phyloP scores from a whole-genome alignment of 202 grass and related monocot species.

The Brachypodium distachyon region DNA sequence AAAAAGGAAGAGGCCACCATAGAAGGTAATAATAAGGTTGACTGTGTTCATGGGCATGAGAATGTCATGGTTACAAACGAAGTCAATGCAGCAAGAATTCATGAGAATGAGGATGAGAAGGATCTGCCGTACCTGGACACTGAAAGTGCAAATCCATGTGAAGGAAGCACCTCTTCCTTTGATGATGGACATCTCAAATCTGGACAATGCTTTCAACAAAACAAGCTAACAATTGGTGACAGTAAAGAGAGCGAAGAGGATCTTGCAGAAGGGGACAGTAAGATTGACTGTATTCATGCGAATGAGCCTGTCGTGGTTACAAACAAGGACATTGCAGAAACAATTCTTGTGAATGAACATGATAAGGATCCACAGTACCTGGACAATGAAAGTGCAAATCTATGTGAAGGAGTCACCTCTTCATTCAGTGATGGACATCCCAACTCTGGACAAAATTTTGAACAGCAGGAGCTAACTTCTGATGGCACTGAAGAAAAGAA shows the following conservation, averaged over 20 bases:
- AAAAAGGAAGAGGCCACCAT: constrained; percentile 26
- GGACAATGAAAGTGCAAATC: constrained; percentile 12
- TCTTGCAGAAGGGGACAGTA: not conserved
- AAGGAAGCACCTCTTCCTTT: constrained; percentile 46
- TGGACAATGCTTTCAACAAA: constrained; percentile 35
- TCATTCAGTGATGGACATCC: constrained; percentile 25
- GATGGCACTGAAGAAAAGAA: constrained; percentile 28
- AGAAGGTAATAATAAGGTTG: not conserved
- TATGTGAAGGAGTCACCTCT: constrained; percentile 41
- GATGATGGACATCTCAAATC: constrained; percentile 36
- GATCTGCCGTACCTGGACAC: not conserved
- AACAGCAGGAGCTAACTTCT: constrained; percentile 11
- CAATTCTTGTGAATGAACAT: not conserved
- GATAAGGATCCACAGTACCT: not conserved
- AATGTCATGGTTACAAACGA: not conserved
- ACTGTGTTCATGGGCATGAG: not conserved
- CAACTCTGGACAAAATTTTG: constrained; percentile 41
- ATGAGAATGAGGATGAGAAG: constrained; percentile 5
- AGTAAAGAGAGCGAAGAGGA: constrained; percentile 28
- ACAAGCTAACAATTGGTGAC: not conserved
- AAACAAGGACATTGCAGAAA: not conserved
- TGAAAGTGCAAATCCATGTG: constrained; percentile 36
- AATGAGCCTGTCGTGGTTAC: not conserved
- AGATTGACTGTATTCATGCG: not conserved
- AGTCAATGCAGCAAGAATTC: not conserved